Base-by-base conservation (phyloP, 208 protist species). In the Leishmania martiniquensis region DNA sequence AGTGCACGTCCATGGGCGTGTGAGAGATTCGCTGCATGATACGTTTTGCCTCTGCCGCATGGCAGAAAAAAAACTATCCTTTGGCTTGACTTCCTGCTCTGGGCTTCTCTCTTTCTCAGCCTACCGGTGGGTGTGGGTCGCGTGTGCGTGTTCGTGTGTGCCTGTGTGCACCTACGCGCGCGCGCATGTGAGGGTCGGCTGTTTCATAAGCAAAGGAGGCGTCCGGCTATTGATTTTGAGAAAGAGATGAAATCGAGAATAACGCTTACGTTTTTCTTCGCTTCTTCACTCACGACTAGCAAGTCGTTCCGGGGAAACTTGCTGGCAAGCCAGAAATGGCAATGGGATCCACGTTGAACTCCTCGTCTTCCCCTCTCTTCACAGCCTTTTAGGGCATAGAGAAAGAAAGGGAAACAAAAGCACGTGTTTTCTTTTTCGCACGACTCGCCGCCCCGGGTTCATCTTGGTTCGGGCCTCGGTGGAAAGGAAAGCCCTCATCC, bases 211-310 rank as follows among this genome's bases (percentile, higher is more conserved):
- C 63, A 32, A 49, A 45, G 32, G 29, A 68, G 10, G 10, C 2
- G 20, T 17, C 7, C 15, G 20, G 39, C 13, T 45, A 17, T 68
- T 25, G 0, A 72, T 5, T 22, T 25, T 15, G 37, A 29, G 4
- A 52, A 29, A 39, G 34, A 57, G 29, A 51, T 32, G 72, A n/a
- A 76, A 76, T 45, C 0, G 51, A 66, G 29, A 76, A 51, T 54
- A 44, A 10, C 13, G 47, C 49, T 69, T 59, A 71, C 73, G 42
- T 75, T 65, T 66, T 72, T 4, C 4, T 76, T 69, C 76, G 54
- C 74, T 29, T 49, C 52, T 69, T 78, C 72, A 34, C 25, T 2
- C 32, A 42, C 1, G 37, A 37, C 47, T 3, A 42, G 32, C 29
- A 42, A 34, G 29, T 54, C 25, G 45, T 37, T 32, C 13, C 34